These are phyloP conservation scores for Salix purpurea DNA, from an alignment of 345 rosid genomes.

Conservation along the genomic window DNA sequence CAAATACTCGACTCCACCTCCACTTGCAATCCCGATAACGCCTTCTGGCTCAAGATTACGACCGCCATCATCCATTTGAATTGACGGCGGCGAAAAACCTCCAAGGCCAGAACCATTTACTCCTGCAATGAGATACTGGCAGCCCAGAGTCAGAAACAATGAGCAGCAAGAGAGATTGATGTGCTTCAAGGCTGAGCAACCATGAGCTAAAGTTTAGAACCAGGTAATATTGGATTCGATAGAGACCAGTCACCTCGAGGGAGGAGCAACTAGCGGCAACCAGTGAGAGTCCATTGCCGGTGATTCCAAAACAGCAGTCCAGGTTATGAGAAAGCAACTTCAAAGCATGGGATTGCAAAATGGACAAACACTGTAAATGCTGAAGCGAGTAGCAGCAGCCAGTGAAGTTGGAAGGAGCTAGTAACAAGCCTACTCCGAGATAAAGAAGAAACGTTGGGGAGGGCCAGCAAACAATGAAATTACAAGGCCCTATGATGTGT, in stretches of 20 bases:
- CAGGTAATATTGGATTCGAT: conserved; percentile 53
- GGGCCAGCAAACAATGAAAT: conserved; percentile 48
- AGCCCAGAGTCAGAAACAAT: conserved; percentile 54
- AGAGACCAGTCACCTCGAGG: conserved; percentile 48
- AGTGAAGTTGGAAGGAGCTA: conserved; percentile 40
- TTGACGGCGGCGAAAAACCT: conserved; percentile 53
- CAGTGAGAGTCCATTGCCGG: conserved; percentile 48
- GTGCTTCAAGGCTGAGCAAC: conserved; percentile 37
- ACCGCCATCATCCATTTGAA: conserved; percentile 48
- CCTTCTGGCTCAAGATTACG: conserved; percentile 57
- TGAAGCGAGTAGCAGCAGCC: conserved; percentile 71
- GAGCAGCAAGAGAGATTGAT: conserved; percentile 58
- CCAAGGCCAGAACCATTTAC: conserved; percentile 51
- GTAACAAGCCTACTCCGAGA: conserved; percentile 34
- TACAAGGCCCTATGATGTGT: conserved; percentile 44
- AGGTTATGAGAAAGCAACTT: conserved; percentile 46
- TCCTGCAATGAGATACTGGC: conserved; percentile 44
- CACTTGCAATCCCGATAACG: conserved; percentile 52
- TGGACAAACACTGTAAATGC: conserved; percentile 49
- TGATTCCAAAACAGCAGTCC: conserved; percentile 62
- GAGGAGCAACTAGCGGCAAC: conserved; percentile 52
- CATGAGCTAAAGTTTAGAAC: conserved; percentile 43
- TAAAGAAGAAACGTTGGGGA: conserved; percentile 21
- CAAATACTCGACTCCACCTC: conserved; percentile 60
- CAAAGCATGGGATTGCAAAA: conserved; percentile 42